Base-by-base conservation (phyloP, 2,329 filamentous ascomycete species). In the Thielaviopsis euricoi region DNA sequence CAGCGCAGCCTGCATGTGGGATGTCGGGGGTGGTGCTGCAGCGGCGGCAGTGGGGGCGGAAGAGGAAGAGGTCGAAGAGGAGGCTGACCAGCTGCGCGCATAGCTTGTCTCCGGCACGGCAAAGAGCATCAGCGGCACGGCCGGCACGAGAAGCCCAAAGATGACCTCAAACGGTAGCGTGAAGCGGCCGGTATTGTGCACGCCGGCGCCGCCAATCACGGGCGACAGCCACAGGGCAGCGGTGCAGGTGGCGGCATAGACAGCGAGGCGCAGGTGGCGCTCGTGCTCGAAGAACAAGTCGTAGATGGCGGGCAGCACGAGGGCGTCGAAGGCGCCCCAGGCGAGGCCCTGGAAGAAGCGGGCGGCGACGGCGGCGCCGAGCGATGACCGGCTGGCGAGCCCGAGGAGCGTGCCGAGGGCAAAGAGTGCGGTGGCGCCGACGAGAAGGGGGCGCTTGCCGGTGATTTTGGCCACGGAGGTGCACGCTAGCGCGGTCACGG, bases 261-360 rank as follows among this genome's bases (percentile, higher is more conserved):
- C 66, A 2, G 74, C 68, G 6, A 76, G 68, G 17, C 74, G 73
- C 1, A 67, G 53, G 19, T 69, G 68, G 53, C 76, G 73, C 64
- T 82, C 73, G 61, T 82, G 78, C 62, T 79, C 76, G 64, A 78
- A 81, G 64, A 74, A 82, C 1, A 76, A 76, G 62, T 82, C 79
- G 52, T 78, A 73, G 53, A 82, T 76, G 1, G 75, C 76, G 1
- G 71, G 72, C 33, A 76, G 66, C 29, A 79, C 69, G 46, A 82
- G 66, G 5, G 72, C 74, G 62, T 82, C 79, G 60, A 81, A 79
- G 12, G 75, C 73, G 6, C 79, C 79, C 76, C 79, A 80, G n/a
- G 75, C 79, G 0, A 82, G 58, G 0, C 78, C 78, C 63, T 81
- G 77, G 37, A 82, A 70, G 19, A 79, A 64, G 10, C 79, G 71